phyloP scores from a whole-genome alignment of 495 filamentous ascomycete genomes.

The Aspergillus egyptiacus region DNA sequence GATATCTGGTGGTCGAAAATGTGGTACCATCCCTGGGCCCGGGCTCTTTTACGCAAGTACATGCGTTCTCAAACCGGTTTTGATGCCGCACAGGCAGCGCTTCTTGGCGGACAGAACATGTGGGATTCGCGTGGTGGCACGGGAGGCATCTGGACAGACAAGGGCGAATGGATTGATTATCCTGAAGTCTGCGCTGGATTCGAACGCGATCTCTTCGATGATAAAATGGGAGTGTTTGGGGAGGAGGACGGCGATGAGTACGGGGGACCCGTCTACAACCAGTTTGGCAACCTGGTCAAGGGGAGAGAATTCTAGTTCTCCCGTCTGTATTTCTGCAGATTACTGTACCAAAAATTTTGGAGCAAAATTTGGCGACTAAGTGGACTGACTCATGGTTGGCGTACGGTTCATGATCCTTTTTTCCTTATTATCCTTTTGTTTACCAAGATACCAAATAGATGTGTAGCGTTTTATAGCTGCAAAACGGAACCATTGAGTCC shows the following conservation, averaged over 20 bases:
- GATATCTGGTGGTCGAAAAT: slow-evolving; percentile 48
- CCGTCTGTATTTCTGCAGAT: neutral
- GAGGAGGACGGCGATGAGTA: slow-evolving; percentile 62
- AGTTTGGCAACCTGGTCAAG: slow-evolving; percentile 35
- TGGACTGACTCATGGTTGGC: slow-evolving; percentile 1
- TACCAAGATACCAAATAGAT: slow-evolving; percentile 11
- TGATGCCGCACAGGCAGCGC: slow-evolving; percentile 38
- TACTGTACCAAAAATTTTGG: neutral
- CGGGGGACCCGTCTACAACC: slow-evolving; percentile 50
- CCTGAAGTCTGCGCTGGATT: slow-evolving; percentile 48
- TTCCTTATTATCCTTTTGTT: neutral
- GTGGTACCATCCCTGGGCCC: slow-evolving; percentile 52
- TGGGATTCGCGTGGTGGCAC: slow-evolving; percentile 51
- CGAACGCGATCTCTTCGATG: slow-evolving; percentile 47
- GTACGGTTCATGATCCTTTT: slow-evolving; percentile 2
- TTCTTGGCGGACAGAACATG: slow-evolving; percentile 45
- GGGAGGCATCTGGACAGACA: slow-evolving; percentile 57
- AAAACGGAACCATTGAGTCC: slow-evolving; percentile 2
- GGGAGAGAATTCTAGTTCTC: slow-evolving; percentile 27
- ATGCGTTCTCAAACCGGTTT: slow-evolving; percentile 41
- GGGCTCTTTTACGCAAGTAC: slow-evolving; percentile 46
- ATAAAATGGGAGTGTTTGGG: slow-evolving; percentile 37
- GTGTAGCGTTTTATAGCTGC: neutral
- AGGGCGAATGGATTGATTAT: slow-evolving; percentile 48
- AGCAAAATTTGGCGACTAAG: slow-evolving; percentile 5